Base-by-base conservation (phyloP, 2,329 filamentous ascomycete genomes). In the Xylaria sp. region DNA sequence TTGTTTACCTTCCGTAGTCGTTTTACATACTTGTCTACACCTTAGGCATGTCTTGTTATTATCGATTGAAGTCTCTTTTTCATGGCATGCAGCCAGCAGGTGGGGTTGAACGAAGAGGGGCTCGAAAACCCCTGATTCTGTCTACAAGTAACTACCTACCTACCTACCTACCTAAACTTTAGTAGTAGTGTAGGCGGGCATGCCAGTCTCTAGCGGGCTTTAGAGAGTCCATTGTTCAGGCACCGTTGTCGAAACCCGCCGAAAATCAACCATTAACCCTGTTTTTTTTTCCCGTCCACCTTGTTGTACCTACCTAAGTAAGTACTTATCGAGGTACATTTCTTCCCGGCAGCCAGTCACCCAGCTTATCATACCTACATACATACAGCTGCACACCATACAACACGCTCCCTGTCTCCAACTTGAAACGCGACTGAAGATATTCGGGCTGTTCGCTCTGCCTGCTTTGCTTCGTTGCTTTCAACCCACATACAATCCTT, bases 391-490 rank as follows among this genome's bases (percentile, higher is more conserved):
- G 51, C 34, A 48, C 48, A 39, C 36, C 48, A 30, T 67, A 69
- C 63, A 66, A 42, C 39, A 42, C 39, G 39, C 39, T 42, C 62
- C 59, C 59, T 39, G 58, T 48, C 61, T 61, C 50, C 50, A 57
- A 53, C 61, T 39, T 55, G 54, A 61, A 64, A 71, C 69, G 69
- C 69, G 69, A 69, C 64, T 64, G 63, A 24, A 48, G 48, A 57
- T 66, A 53, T 39, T 61, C 58, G 58, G 57, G 59, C 58, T 57
- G 24, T 39, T 53, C 64, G 12, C 39, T 47, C 54, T 53, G 54
- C 6, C 34, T 36, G 58, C 34, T 42, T 30, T 65, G 17, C 27
- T 45, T 50, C 53, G 19, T 70, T 36, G 50, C 65, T 69, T 4
- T 11, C 39, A 42, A 59, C 68, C n/a, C n/a, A 48, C 47, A 9